These are phyloP conservation scores for Stephanodiscus triporus DNA, from an alignment of 108 stramenopile genomes.

Conservation along the genomic window DNA sequence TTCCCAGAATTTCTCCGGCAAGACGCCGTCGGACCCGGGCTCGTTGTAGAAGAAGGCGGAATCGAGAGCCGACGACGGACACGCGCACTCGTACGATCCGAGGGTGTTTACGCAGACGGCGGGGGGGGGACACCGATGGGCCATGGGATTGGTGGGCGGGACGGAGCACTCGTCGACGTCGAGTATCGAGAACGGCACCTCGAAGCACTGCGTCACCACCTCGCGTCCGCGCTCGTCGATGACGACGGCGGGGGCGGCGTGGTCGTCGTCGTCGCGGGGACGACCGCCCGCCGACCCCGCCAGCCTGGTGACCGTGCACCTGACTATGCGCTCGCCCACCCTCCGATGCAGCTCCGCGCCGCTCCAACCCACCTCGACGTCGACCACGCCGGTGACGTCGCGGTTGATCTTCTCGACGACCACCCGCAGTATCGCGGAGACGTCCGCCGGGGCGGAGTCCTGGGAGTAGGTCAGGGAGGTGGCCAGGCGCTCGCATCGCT, in stretches of 20 bases:
- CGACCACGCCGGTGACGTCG: slow-evolving; percentile 80
- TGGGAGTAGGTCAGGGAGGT: slow-evolving; percentile 78
- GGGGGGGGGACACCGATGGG: slow-evolving; percentile 71
- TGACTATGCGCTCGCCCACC: slow-evolving; percentile 80
- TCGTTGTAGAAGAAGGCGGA: not conserved
- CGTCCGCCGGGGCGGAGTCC: slow-evolving; percentile 82
- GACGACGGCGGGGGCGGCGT: not conserved
- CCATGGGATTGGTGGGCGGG: slow-evolving; percentile 68
- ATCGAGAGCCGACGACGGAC: slow-evolving; percentile 46
- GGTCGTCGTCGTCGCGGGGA: not conserved
- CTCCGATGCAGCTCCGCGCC: slow-evolving; percentile 81
- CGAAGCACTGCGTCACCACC: slow-evolving; percentile 78
- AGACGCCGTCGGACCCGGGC: too few relatives aligned
- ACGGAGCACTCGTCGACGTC: slow-evolving; percentile 91
- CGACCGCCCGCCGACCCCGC: slow-evolving; percentile 18
- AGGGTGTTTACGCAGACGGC: slow-evolving; percentile 86
- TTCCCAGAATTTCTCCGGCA: slow-evolving; percentile 34
- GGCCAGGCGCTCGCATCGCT: slow-evolving; percentile 73
- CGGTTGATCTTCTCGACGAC: slow-evolving; percentile 79
- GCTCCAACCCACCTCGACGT: slow-evolving; percentile 85
- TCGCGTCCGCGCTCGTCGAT: slow-evolving; percentile 51
- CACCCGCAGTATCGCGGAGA: slow-evolving; percentile 75
- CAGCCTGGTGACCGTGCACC: slow-evolving; percentile 77
- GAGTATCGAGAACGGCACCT: slow-evolving; percentile 83
- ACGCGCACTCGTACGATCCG: slow-evolving; percentile 92